Base-by-base conservation (phyloP, 176 grass and related monocot species). In the bread wheat (Triticum aestivum) region DNA sequence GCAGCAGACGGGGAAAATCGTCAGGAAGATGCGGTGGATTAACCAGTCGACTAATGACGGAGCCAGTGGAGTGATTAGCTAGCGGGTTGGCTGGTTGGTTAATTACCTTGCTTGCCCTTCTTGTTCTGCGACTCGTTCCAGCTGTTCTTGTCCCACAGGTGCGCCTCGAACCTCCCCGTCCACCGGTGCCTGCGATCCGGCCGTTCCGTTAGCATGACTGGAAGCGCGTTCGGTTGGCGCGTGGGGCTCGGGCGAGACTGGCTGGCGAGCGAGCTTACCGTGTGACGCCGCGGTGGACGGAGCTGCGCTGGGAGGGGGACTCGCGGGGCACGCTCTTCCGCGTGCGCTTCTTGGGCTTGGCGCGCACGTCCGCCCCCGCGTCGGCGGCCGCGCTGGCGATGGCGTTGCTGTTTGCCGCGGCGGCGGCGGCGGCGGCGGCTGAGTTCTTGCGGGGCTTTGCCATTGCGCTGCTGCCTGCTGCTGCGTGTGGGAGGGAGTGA, bases 61-160 rank as follows among this genome's bases (percentile, higher is more conserved):
- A 1, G 47, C 47, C 1, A 1, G 47, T 15, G 47, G 1, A 12
- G 42, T 45, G 42, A 51, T 51, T 47, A 47, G 11, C 44, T 45
- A 42, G 41, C 41, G 9, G 41, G 38, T 0, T 47, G 44, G 47
- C 13, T 30, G 29, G 29, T 30, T 15, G 5, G 14, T 51, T 15
- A 61, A 49, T 14, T 3, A 97, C 95, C 95, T 95, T 97, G 95
- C 76, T 95, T 97, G 67, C 95, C 95, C 82, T 97, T 97, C 89
- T 97, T 97, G 89, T 88, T 97, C 89, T 97, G 95, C 45, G 92
- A 84, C 77, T 95, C 95, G 77, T 97, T 97, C 95, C 95, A 95
- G 87, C 87, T 94, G 84, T 86, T 88, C 87, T 97, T 97, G 89
- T 97, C 95, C 95, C 95, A 94, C 79, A 94, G 81, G 88, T 97